phyloP scores from a whole-genome alignment of 257 asterid species.

The Henckelia pumila region DNA sequence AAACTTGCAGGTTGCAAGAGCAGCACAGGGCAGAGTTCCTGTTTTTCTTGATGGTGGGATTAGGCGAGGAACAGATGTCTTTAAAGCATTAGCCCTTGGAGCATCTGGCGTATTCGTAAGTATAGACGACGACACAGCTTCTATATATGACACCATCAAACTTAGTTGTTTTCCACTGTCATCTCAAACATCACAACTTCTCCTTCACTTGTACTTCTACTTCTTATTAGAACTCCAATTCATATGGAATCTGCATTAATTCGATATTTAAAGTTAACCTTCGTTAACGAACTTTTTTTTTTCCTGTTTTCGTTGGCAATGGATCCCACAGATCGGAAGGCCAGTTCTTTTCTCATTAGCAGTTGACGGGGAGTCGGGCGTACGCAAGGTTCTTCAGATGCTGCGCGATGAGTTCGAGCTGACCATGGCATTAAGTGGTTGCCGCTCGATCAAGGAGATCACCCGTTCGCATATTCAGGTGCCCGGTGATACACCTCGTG shows the following conservation, averaged over 20 bases:
- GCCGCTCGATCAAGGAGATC: constrained; percentile 65
- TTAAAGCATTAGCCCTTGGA: constrained; percentile 82
- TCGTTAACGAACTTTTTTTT: neutral
- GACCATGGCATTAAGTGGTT: constrained; percentile 83
- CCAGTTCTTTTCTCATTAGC: constrained; percentile 69
- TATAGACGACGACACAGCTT: constrained; percentile 4
- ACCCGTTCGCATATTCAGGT: constrained; percentile 54
- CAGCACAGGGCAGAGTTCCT: constrained; percentile 60
- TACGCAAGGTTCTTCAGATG: constrained; percentile 68
- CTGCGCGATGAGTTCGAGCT: constrained; percentile 75
- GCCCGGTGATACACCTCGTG: constrained; percentile 51
- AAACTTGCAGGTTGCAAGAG: constrained; percentile 54
- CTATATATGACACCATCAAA: neutral
- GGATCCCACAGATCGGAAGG: constrained; percentile 54
- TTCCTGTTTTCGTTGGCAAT: neutral
- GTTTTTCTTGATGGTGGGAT: constrained; percentile 77
- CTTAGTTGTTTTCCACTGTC: too few species aligned
- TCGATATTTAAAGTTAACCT: too few species aligned
- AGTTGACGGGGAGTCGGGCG: constrained; percentile 72
- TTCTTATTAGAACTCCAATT: neutral
- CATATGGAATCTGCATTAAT: too few species aligned
- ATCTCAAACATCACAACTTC: constrained; percentile 1
- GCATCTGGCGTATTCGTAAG: constrained; percentile 87
- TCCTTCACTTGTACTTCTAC: neutral
- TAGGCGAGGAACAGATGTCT: constrained; percentile 83